Base-by-base conservation (phyloP, 2,329 filamentous ascomycete species). In the Epichloe glyceriae region DNA sequence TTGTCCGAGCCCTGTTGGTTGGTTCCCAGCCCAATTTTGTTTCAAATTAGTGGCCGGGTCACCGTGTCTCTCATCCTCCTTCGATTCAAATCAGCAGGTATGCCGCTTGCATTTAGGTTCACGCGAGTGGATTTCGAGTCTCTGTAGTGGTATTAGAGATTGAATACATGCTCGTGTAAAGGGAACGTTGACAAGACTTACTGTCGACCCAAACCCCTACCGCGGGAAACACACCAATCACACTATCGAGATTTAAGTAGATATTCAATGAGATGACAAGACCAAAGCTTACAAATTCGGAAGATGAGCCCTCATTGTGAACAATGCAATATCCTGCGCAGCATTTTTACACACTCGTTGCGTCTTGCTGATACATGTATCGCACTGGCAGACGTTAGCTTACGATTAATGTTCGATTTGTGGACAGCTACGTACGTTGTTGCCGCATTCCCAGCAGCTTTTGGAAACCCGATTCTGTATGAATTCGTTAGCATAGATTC, bases 361-460 rank as follows among this genome's bases (percentile, higher is more conserved):
- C 26, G 83, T 87, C 42, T 75, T 68, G 26, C 77, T 70, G 60
- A 88, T 87, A 68, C 90, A 96, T 39, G 79, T 75, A 47, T 79
- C 76, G 64, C 90, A 95, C 83, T 89, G 56, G 3, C 17, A 10
- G 19, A 46, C 22, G 37, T 35, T 17, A 30, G 47, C 39, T 48
- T 53, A 57, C 42, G 10, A 20, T 11, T 15, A 6, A 56, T 34
- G 37, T 10, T n/a, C 5, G 34, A 10, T 15, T n/a, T 41, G 17
- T 42, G 26, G 5, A 1, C 19, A 4, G 15, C 12, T 12, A 64
- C 80, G 71, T 69, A 88, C 85, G 53, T 86, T 91, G 55, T 78
- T 79, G 48, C 88, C 88, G 65, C 89, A 95, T 66, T 90, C 88
- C 77, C 87, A 93, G 70, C 89, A 95, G 60, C 88, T 79, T 58